phyloP scores from a whole-genome alignment of 2,329 filamentous ascomycete species.

The Xylaria sp. region DNA sequence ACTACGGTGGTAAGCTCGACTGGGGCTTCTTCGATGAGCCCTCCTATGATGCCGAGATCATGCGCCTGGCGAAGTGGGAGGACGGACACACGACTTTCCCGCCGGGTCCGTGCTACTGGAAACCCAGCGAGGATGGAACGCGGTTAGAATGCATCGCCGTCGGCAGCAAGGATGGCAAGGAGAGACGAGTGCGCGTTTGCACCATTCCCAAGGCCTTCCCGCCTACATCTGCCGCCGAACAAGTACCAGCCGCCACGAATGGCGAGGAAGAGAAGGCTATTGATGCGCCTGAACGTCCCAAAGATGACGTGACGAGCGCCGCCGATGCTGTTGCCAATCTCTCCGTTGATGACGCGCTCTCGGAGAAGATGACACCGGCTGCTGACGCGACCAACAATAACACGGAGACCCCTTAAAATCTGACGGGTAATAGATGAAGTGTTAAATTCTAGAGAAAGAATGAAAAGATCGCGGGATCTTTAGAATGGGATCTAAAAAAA shows the following conservation, averaged over 20 bases:
- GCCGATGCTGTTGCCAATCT: slow-evolving; percentile 16
- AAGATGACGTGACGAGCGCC: not conserved
- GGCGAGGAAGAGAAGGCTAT: slow-evolving; percentile 14
- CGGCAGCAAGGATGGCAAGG: slow-evolving; percentile 43
- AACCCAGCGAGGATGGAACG: slow-evolving; percentile 41
- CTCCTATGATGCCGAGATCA: slow-evolving; percentile 40
- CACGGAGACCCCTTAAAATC: slow-evolving; percentile 9
- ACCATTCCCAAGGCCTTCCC: slow-evolving; percentile 44
- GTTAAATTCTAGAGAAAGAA: slow-evolving; percentile 3
- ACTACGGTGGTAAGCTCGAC: slow-evolving; percentile 82
- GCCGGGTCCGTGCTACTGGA: slow-evolving; percentile 53
- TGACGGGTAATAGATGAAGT: not conserved
- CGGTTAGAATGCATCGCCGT: slow-evolving; percentile 49
- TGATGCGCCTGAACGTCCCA: not conserved
- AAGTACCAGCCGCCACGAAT: not conserved
- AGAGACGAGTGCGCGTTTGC: slow-evolving; percentile 45
- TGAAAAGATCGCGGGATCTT: not conserved
- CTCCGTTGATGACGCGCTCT: slow-evolving; percentile 7
- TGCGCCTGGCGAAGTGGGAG: slow-evolving; percentile 44
- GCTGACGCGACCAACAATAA: slow-evolving; percentile 5
- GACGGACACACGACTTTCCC: slow-evolving; percentile 50
- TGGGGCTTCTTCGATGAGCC: slow-evolving; percentile 79
- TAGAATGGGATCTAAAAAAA: not conserved
- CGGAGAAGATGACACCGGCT: slow-evolving; percentile 11
- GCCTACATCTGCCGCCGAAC: slow-evolving; percentile 19